phyloP scores from a whole-genome alignment of 108 stramenopile species.

The Nitzschia sp. region DNA sequence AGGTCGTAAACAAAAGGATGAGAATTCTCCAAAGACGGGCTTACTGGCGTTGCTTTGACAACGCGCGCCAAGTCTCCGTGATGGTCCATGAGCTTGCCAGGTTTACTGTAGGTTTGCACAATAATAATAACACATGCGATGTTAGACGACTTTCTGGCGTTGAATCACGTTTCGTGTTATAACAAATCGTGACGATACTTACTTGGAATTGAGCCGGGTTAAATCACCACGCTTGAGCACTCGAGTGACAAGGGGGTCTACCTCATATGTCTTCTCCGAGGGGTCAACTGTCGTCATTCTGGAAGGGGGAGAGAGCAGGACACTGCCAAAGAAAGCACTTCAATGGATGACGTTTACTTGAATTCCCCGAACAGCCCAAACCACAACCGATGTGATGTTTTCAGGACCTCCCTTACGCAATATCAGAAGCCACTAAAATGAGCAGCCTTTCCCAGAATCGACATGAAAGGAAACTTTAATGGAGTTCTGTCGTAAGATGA shows the following conservation, averaged over 20 bases:
- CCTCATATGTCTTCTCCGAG: conserved; percentile 5
- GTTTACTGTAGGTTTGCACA: conserved; percentile 18
- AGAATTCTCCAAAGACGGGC: conserved; percentile 7
- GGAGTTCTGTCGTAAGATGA: too few species aligned
- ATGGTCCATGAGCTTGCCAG: conserved; percentile 26
- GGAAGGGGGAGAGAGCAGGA: too few species aligned
- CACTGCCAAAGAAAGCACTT: too few species aligned
- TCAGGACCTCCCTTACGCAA: too few species aligned
- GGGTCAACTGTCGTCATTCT: conserved; percentile 5
- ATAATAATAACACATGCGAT: not conserved
- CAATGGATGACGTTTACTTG: too few species aligned
- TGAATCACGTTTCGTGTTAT: not conserved
- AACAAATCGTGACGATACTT: conserved; percentile 1
- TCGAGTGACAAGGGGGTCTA: not conserved
- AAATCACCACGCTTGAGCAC: conserved; percentile 34
- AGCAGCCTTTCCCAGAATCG: too few species aligned
- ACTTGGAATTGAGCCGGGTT: conserved; percentile 28
- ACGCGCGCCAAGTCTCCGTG: conserved; percentile 31
- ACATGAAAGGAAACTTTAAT: too few species aligned
- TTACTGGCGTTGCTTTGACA: conserved; percentile 13
- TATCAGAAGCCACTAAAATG: too few species aligned
- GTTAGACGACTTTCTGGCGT: not conserved
- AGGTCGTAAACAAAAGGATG: conserved; percentile 43
- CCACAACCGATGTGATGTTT: too few species aligned
- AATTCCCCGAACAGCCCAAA: too few species aligned